Conservation (phyloP, 2,329 filamentous ascomycete genomes). For the Beauveria sp. region DNA sequence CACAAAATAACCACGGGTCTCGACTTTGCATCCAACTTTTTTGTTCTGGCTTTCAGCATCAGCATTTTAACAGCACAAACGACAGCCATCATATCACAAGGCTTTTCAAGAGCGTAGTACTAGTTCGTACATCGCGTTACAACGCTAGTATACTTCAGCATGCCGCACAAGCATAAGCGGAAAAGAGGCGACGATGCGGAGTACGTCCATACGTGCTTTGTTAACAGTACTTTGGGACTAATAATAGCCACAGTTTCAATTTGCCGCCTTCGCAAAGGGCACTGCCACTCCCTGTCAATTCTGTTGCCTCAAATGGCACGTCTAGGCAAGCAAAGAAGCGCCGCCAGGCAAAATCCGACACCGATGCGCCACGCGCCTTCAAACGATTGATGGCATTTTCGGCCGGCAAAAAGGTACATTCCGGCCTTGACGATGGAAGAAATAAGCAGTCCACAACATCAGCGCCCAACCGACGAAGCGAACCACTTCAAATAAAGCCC, state of each 20-base stretch:
- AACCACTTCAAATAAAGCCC: slow-evolving; percentile 64
- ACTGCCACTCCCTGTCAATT: slow-evolving; percentile 41
- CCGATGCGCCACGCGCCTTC: slow-evolving; percentile 88
- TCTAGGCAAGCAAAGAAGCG: slow-evolving; percentile 29
- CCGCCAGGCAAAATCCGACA: slow-evolving; percentile 42
- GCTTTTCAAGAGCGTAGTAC: neutral
- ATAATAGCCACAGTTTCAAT: slow-evolving; percentile 33
- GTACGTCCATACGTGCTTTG: slow-evolving; percentile 30
- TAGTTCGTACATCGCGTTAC: neutral
- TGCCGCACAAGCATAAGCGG: slow-evolving; percentile 85
- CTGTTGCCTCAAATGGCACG: slow-evolving; percentile 36
- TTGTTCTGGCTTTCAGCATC: neutral
- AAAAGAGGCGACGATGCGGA: slow-evolving; percentile 46
- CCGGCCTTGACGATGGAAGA: slow-evolving; percentile 65
- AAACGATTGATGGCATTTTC: slow-evolving; percentile 73
- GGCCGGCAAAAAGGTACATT: slow-evolving; percentile 49
- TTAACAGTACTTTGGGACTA: neutral
- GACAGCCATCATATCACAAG: neutral
- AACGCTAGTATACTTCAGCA: slow-evolving; percentile 25
- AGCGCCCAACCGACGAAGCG: slow-evolving; percentile 19
- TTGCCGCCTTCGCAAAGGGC: slow-evolving; percentile 43
- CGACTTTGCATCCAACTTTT: neutral
- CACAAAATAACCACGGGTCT: neutral
- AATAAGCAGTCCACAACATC: slow-evolving; percentile 17
- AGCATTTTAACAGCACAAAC: neutral